Base-by-base conservation (phyloP, 495 filamentous ascomycete genomes). In the Pyrenula massariospora region DNA sequence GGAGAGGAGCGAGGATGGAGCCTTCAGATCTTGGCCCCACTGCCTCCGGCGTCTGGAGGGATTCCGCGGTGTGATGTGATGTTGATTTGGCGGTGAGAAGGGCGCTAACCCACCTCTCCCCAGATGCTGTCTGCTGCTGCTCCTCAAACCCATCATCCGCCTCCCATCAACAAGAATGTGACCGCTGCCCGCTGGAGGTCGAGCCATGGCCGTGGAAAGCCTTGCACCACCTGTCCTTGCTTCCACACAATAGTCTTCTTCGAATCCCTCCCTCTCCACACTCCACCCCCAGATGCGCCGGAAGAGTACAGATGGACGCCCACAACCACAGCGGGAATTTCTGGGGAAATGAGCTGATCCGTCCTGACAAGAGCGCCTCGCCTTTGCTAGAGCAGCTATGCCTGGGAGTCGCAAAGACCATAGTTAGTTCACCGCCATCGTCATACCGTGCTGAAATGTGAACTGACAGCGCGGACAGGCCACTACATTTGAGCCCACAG, bases 371-470 rank as follows among this genome's bases (percentile, higher is more conserved):
- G 67, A 81, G 79, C 22, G 85, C 90, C 3, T 86, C 88, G 2
- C 81, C 85, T 15, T 61, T 85, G 48, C 77, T 96, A 50, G 83
- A 94, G 67, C 80, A 84, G 58, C 76, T 98, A 56, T 79, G 96
- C 62, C 72, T 84, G 54, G 85, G 86, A 11, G 83, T 96, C 57
- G 89, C 86, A 53, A 75, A 84, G 55, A 77, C 88, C 62, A 91
- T 98, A 63, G 91, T 96, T 73, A 68, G 87, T 75, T 56, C 59
- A 55, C 50, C 57, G 2, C 59, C 25, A 56, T 56, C 50, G 50
- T 52, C 36, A 50, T 15, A 8, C 19, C 49, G 42, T 15, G 42
- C 24, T 15, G 12, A 2, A 22, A 57, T 52, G 25, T 15, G 12
- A 2, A 22, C 58, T 52, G 25, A 50, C 54, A 19, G 61, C 51